Base-by-base conservation (phyloP, 2,329 filamentous ascomycete species). In the Hymenoscyphus fructigenus region DNA sequence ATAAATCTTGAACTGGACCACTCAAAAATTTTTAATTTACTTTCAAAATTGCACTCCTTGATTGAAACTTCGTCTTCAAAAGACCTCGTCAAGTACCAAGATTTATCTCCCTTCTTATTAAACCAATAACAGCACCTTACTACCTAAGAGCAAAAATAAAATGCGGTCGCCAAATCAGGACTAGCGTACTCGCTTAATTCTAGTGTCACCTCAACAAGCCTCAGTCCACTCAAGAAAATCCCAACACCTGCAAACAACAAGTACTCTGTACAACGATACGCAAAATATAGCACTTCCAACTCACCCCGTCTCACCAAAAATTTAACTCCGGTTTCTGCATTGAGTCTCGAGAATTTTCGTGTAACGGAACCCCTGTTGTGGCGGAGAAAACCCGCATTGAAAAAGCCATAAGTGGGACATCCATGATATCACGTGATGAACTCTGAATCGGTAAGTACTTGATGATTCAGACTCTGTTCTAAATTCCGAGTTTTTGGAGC, bases 401-500 rank as follows among this genome's bases (percentile, higher is more conserved):
- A 50, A 53, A 26, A 20, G 47, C 12, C 47, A 53, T 12, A 53
- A 53, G 47, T 53, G 47, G 47, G 47, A 14, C 47, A 14, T 26
- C 2, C 3, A 50, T 3, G 10, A 14, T 26, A 2, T 38, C 47
- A 53, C 47, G 20, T 53, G 47, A 53, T 53, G 47, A 9, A 53
- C 3, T 53, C 20, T 15, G 47, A 53, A 53, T 53, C 47, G 10
- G 47, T 53, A 53, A 53, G 44, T 23, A 7, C n/a, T 20, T 9
- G 44, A 50, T 20, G n/a, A 50, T 20, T 20, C n/a, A 20, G n/a
- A 26, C 44, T 20, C 10, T 3, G 7, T 50, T 50, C 17, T 14
- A 9, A 26, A 15, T 23, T 53, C 10, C 5, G 9, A 53, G 20
- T 26, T 26, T 53, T 57, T 68, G 68, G 67, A 63, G 47, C 62